Conservation (phyloP, 192 early-diverging fungal genomes). For the Backusella liffmaniae region DNA sequence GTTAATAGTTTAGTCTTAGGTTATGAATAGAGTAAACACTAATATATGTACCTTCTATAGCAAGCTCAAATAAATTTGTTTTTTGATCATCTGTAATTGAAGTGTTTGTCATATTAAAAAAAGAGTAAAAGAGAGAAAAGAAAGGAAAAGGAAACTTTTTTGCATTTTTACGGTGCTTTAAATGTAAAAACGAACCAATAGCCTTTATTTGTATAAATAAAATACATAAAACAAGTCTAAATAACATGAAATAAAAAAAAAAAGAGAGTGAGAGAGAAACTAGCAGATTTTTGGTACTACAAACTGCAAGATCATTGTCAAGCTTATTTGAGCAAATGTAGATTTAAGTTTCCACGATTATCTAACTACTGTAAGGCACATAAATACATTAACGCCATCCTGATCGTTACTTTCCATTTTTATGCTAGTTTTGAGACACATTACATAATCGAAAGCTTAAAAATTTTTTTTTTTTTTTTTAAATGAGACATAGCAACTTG, state of each 20-base stretch:
- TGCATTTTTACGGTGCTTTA: not conserved
- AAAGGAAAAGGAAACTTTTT: constrained; percentile 1
- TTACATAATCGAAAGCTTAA: not conserved
- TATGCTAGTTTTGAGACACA: not conserved
- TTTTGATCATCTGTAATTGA: not conserved
- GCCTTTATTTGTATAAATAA: not conserved
- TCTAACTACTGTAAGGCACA: not conserved
- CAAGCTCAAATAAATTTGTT: not conserved
- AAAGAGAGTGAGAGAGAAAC: not conserved
- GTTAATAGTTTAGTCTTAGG: not conserved
- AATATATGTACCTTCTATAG: not conserved
- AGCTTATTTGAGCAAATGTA: not conserved
- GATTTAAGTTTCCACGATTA: too few relatives aligned
- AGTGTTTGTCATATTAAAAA: not conserved
- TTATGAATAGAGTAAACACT: too few relatives aligned
- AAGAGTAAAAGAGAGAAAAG: not conserved
- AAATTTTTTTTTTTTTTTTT: not conserved
- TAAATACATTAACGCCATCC: not conserved
- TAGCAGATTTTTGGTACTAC: not conserved
- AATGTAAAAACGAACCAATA: constrained; percentile 1
- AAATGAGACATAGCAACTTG: not conserved
- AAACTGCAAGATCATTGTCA: not conserved
- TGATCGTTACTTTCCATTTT: not conserved
- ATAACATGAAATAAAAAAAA: not conserved
- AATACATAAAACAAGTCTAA: not conserved